These are phyloP conservation scores for Agaricales sp. DNA, from an alignment of 1,284 basidiomycete genomes.

Conservation along the genomic window DNA sequence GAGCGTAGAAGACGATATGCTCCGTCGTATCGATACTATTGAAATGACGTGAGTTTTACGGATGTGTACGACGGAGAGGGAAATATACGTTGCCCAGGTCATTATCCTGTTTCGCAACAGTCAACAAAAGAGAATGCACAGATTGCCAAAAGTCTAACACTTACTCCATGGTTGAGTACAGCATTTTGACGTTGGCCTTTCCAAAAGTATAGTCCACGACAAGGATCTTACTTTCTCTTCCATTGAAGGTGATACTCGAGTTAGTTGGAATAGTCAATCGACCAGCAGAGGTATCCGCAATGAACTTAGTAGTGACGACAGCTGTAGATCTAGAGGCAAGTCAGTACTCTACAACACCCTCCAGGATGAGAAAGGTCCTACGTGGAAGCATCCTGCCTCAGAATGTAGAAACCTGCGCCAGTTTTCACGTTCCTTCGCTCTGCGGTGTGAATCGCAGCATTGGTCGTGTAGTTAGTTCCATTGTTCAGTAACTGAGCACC, in stretches of 20 bases:
- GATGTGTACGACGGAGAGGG: slow-evolving; percentile 4
- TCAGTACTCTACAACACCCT: neutral
- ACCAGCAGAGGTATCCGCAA: slow-evolving; percentile 32
- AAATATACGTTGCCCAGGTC: slow-evolving; percentile 33
- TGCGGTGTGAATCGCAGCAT: slow-evolving; percentile 32
- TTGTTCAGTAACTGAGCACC: slow-evolving; percentile 29
- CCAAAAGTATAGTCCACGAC: slow-evolving; percentile 41
- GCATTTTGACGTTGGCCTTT: slow-evolving; percentile 19
- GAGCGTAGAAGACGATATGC: slow-evolving; percentile 35
- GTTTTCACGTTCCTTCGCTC: slow-evolving; percentile 36
- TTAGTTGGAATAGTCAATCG: slow-evolving; percentile 25
- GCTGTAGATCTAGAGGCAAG: slow-evolving; percentile 23
- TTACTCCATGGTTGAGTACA: slow-evolving; percentile 40
- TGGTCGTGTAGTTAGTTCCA: slow-evolving; percentile 36
- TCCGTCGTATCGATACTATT: slow-evolving; percentile 27
- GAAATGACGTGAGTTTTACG: neutral
- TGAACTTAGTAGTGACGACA: slow-evolving; percentile 27
- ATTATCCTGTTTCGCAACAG: slow-evolving; percentile 27
- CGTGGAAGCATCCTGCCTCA: slow-evolving; percentile 36
- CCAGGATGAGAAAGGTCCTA: slow-evolving; percentile 16
- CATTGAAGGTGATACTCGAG: slow-evolving; percentile 19
- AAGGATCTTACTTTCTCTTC: slow-evolving; percentile 38
- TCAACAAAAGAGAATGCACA: slow-evolving; percentile 5
- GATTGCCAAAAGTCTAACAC: slow-evolving; percentile 10
- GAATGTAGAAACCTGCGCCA: slow-evolving; percentile 39